phyloP scores from a whole-genome alignment of 2,329 filamentous ascomycete species.

The Fusarium clavum region DNA sequence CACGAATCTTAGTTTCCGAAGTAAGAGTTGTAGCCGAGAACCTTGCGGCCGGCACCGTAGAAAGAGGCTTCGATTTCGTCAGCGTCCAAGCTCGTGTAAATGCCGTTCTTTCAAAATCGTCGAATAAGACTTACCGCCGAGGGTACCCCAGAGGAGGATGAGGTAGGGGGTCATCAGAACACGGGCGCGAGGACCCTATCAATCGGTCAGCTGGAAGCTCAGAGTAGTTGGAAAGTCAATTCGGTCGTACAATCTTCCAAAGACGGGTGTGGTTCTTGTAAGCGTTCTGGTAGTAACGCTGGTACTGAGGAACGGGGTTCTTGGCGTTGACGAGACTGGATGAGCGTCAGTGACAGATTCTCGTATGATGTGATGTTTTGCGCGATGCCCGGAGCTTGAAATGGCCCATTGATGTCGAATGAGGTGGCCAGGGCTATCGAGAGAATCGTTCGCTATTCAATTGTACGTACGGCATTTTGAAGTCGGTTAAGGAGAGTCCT shows the following conservation, averaged over 20 bases:
- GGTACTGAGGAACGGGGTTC: conserved; percentile 81
- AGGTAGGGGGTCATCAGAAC: conserved; percentile 76
- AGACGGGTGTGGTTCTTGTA: conserved; percentile 75
- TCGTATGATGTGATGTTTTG: conserved; percentile 45
- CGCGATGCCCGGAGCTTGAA: conserved; percentile 14
- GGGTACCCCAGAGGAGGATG: conserved; percentile 69
- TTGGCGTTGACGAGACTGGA: conserved; percentile 73
- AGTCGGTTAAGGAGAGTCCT: conserved; percentile 42
- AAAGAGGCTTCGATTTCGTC: conserved; percentile 60
- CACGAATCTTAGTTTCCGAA: conserved; percentile 64
- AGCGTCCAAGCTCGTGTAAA: conserved; percentile 4
- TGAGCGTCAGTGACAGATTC: conserved; percentile 45
- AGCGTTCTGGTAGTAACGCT: conserved; percentile 79
- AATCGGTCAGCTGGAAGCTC: conserved; percentile 39
- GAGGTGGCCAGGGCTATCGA: conserved; percentile 18
- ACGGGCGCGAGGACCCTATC: conserved; percentile 73
- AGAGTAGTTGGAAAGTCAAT: conserved; percentile 20
- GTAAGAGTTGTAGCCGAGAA: conserved; percentile 84
- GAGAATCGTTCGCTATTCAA: conserved; percentile 29
- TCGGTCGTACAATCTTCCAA: conserved; percentile 78
- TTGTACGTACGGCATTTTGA: conserved; percentile 58
- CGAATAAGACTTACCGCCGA: conserved; percentile 65
- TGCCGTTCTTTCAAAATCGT: background rate
- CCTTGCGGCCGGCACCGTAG: conserved; percentile 80
- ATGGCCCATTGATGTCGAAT: conserved; percentile 45